Percentiles rank a stretch among this genome's conserved stretches.
Conservation (phyloP, 2,329 filamentous ascomycete species). For the Diaporthe nobilis region DNA sequence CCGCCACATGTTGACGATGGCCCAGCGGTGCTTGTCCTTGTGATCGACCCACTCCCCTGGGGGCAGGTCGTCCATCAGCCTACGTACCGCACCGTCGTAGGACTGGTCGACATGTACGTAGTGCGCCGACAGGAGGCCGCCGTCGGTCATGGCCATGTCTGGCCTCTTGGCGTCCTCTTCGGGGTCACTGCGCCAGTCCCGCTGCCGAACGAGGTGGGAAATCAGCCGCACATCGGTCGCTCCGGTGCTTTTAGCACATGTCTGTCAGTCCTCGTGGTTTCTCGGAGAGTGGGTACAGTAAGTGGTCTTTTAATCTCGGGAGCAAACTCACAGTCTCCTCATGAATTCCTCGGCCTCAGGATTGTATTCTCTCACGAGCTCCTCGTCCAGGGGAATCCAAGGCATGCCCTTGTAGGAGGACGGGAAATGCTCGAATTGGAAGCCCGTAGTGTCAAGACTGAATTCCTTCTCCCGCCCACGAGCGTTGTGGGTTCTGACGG, state of each 20-base stretch:
- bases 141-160: conserved; percentile 7
- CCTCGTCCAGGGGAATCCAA: conserved; percentile 9
- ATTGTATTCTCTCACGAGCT: neutral
- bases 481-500: conserved; percentile 7
- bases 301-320: neutral
- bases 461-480: conserved; percentile 7
- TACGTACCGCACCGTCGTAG: neutral
- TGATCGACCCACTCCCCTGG: neutral
- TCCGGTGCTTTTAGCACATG: neutral
- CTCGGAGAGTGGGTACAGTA: neutral
- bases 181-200: neutral
- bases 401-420: neutral
- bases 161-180: conserved; percentile 9
- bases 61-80: conserved; percentile 9
- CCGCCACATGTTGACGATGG: conserved; percentile 18
- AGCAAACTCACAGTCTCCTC: neutral
- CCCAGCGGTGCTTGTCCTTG: conserved; percentile 16
- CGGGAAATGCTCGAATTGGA: conserved; percentile 2
- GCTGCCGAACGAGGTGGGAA: conserved; percentile 6
- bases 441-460: conserved; percentile 9
- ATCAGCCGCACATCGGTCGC: conserved; percentile 10
- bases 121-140: conserved; percentile 1
- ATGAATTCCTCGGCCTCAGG: conserved; percentile 12
- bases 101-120: conserved; percentile 15
- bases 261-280: neutral